These are phyloP conservation scores for Monilinia laxa DNA, from an alignment of 2,329 filamentous ascomycete genomes.

Conservation along the genomic window DNA sequence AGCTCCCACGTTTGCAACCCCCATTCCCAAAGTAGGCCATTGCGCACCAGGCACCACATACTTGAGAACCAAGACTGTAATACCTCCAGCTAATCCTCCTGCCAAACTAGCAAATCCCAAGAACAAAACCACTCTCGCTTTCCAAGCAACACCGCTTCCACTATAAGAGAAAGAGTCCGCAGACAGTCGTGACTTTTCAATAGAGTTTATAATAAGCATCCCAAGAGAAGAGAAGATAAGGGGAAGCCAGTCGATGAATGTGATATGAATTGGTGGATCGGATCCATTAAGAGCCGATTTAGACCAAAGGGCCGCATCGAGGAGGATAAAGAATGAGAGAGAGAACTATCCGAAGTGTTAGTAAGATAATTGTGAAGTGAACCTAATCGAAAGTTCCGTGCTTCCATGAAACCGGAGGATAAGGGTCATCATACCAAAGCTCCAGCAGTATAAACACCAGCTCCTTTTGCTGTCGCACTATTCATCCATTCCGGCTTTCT, in stretches of 20 bases:
- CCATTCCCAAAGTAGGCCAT: constrained; percentile 63
- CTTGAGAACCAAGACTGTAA: constrained; percentile 67
- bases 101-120: constrained; percentile 64
- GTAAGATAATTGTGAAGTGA: not conserved
- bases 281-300: constrained; percentile 60
- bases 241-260: constrained; percentile 68
- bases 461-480: constrained; percentile 61
- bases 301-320: constrained; percentile 67
- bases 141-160: constrained; percentile 64
- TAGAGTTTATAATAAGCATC: constrained; percentile 70
- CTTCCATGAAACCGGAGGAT: not conserved
- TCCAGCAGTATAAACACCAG: constrained; percentile 62
- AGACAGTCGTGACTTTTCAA: constrained; percentile 64
- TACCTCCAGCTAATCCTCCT: constrained; percentile 66
- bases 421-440: constrained; percentile 53
- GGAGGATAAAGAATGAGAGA: constrained; percentile 66
- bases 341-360: constrained; percentile 52
- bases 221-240: constrained; percentile 65
- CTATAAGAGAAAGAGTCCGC: constrained; percentile 63
- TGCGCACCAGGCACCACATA: constrained; percentile 57
- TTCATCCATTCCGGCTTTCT: constrained; percentile 65
- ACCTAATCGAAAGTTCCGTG: not conserved
- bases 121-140: constrained; percentile 66
- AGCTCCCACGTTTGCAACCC: constrained; percentile 64
- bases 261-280: constrained; percentile 54